Base-by-base conservation (phyloP, 1,284 basidiomycete species). In the Rhodotorula sp. region DNA sequence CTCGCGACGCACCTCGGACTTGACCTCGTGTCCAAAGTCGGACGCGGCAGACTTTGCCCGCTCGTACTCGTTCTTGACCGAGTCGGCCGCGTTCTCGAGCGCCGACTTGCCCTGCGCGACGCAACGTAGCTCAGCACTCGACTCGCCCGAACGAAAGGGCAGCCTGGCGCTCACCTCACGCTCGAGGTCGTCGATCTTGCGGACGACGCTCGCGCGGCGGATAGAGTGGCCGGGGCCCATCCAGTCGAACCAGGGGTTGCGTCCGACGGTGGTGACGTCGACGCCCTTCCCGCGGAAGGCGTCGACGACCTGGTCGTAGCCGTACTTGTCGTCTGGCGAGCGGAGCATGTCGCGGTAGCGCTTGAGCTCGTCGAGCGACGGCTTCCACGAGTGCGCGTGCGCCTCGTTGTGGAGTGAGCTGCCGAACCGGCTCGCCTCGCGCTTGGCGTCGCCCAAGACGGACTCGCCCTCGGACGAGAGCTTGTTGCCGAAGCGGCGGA, bases 271-370 rank as follows among this genome's bases (percentile, higher is more conserved):
- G 51, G 52, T 46, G 27, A 47, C 52, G 48, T 61, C 29, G 20
- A 60, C 13, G n/a, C 68, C 68, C 34, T 60, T 47, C 5, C 44
- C 24, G 20, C 46, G 39, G 36, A 70, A 48, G 52, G 62, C 63
- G 20, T 49, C 19, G 53, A 60, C 68, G 54, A 70, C 64, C 58
- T 70, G 61, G 53, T 66, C 64, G 53, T 54, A 59, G 27, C 58
- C 59, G 29, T 49, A 66, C 17, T 30, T 44, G 32, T 49, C 15
- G 51, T 65, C 64, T 20, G 64, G 64, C 29, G 30, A 32, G 24
- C 52, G 15, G 24, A 59, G 47, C 10, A 5, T 36, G 30, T 57
- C 65, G 36, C 46, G 56, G 46, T 46, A 39, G 34, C 59, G 59
- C 34, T 62, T 44, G 39, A 44, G 39, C 19, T 44, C 39, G 39